A percentile compares a stretch with the other conserved stretches of the same genome.
Conservation (phyloP, 805 yeast species). For the Lachancea meyersii region DNA sequence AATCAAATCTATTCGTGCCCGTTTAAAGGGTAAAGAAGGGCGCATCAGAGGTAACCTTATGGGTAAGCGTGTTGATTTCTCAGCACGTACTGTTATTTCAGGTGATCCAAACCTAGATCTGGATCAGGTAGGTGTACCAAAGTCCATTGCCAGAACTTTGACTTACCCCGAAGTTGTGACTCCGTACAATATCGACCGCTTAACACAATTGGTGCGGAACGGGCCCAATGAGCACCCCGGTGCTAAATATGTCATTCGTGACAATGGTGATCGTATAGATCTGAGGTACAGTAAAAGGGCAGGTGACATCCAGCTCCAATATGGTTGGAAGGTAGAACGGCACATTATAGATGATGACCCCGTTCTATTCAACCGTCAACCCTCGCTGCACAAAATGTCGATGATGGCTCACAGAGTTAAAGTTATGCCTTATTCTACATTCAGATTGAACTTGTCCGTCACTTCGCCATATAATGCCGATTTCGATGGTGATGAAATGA, state of each 20-base stretch:
- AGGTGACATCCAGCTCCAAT: slow-evolving; percentile 95
- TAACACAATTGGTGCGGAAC: slow-evolving; percentile 89
- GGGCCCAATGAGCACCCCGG: slow-evolving; percentile 99
- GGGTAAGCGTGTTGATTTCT: slow-evolving; percentile 99
- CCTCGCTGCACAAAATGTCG: slow-evolving; percentile 98
- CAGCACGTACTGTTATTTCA: slow-evolving; percentile 98
- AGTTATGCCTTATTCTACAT: slow-evolving; percentile 98
- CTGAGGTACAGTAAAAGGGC: slow-evolving; percentile 95
- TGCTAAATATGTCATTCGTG: slow-evolving; percentile 96
- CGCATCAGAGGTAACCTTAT: slow-evolving; percentile 96
- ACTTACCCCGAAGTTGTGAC: slow-evolving; percentile 97
- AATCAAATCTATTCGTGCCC: slow-evolving; percentile 96
- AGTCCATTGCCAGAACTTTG: slow-evolving; percentile 89
- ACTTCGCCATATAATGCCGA: slow-evolving; percentile 99
- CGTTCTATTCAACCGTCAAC: slow-evolving; percentile 97
- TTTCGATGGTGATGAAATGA: slow-evolving; percentile 99
- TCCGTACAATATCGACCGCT: slow-evolving; percentile 89
- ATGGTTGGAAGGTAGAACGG: slow-evolving; percentile 99
- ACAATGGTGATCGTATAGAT: slow-evolving; percentile 98
- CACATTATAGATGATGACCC: slow-evolving; percentile 98
- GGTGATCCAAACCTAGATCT: slow-evolving; percentile 97
- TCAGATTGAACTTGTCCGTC: slow-evolving; percentile 91
- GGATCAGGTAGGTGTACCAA: slow-evolving; percentile 98
- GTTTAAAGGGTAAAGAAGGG: slow-evolving; percentile 98
- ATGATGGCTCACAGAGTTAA: slow-evolving; percentile 99